Evolutionary conservation across 371 early-diverging fungal species (phyloP), one percentile per base, ranked within the genome.

Genomic region (Coemansia sp.): DNA sequence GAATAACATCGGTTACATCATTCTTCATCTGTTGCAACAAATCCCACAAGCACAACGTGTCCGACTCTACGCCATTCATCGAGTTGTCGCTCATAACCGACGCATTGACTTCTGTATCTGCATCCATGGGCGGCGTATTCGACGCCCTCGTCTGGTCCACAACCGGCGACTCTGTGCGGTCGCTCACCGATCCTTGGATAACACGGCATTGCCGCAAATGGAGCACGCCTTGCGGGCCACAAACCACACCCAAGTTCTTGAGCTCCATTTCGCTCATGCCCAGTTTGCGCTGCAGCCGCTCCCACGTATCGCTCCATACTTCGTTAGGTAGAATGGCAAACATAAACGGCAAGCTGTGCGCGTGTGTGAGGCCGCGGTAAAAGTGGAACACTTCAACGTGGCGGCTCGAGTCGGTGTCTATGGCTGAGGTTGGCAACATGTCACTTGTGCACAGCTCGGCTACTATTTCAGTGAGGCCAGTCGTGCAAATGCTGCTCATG

Each of bases 251-350:
- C 62, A 92, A 85, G 74, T 92, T 94, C 28, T 83, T 83, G 80
- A 92, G 90, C 39, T 96, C 97, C 82, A 93, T 94, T 66, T 95
- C 94, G 65, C 78, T 83, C 80, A 93, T 82, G 0, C 93, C 93
- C 32, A 92, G 83, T 64, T 90, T 79, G 58, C 74, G 79, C 62
- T 86, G 87, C 59, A 97, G 80, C 8, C 95, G 85, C 57, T 81
- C 72, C 84, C 90, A 91, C 19, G 90, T 90, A 7, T 86, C 86
- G 7, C 71, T 63, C 71, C 75, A 87, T 17, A 74, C 64, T 70
- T 95, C 95, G 54, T 84, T 87, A 85, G 88, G 70, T n/a, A 29
- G 73, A 29, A 94, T 66, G 40, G 85, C 70, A 67, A 94, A 87
- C 61, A 79, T 79, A 82, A 96, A 95, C 7, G 97, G 96, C 41